A percentile compares a stretch with the other conserved stretches of the same genome.
Evolutionary conservation across 441 rosid species (phyloP).

Genomic region (Kokia cookei): DNA sequence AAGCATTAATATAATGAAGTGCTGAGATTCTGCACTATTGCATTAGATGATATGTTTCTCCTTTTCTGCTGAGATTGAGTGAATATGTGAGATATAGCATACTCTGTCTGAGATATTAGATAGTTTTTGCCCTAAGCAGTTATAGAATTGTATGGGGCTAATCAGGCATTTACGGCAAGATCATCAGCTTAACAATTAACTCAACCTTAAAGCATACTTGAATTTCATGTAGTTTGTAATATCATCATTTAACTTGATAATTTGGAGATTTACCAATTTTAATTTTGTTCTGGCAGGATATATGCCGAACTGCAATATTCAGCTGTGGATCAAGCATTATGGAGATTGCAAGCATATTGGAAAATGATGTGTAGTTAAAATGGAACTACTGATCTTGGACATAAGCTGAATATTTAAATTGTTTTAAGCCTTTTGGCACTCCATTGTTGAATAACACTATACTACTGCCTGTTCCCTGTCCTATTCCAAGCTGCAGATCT

Average conservation of each 20-base stretch:
- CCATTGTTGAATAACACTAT: slow-evolving; percentile 13
- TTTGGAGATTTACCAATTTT: neutral
- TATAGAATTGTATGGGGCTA: neutral
- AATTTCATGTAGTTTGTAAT: neutral
- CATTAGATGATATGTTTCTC: neutral
- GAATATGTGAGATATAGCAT: neutral
- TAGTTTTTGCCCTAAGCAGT: neutral
- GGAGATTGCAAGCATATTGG: slow-evolving; percentile 6
- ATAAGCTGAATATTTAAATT: neutral
- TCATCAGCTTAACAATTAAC: neutral
- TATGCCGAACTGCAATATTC: neutral
- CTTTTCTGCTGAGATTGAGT: neutral
- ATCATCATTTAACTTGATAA: neutral
- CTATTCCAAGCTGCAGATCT: neutral
- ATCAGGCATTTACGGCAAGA: neutral
- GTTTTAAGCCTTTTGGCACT: slow-evolving; percentile 8
- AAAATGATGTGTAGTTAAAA: slow-evolving; percentile 2
- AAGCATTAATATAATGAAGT: neutral
- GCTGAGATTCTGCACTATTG: no score
- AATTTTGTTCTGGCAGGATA: slow-evolving; percentile 26
- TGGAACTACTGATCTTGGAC: slow-evolving; percentile 3
- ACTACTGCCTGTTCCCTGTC: neutral
- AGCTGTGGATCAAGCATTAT: neutral
- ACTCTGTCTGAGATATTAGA: no score
- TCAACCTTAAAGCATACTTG: neutral